Evolutionary conservation across 257 asterid genomes (phyloP), one percentile per base, ranked within the genome.

Genomic region (Henckelia pumila): DNA sequence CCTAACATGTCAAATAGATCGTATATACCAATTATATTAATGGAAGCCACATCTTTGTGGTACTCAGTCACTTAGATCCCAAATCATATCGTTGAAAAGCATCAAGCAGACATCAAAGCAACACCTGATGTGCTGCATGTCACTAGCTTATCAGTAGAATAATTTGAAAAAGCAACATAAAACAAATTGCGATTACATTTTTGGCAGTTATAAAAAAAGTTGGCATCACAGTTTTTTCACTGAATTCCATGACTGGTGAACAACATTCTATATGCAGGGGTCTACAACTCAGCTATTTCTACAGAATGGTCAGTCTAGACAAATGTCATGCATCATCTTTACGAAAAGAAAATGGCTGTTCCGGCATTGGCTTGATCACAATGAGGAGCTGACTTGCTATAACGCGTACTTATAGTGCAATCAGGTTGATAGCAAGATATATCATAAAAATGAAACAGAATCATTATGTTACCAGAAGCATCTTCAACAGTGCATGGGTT

Each of bases 401-500:
- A 1, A 61, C 35, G 52, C 8, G 29, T 40, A 58, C 56, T 53
- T 44, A 62, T 17, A 56, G 68, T 21, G 60, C 70, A 67, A 67
- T 7, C n/a, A 33, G 11, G 60, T 66, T 33, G 57, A 53, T n/a
- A 59, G 63, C 21, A 63, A 20, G 33, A 59, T 28, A n/a, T n/a
- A n/a, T n/a, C n/a, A n/a, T n/a, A n/a, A 17, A 66, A 63, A 32
- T 4, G 30, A 56, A 56, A 67, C 59, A 52, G 65, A 57, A 64
- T 4, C 30, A 11, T 70, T 32, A 70, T 50, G 50, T 61, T 83
- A 88, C 96, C 95, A 88, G 81, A 73, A 88, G 96, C 96, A 88
- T 88, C 77, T 91, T 91, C 82, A 91, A 83, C 25, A 88, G 85
- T 26, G 97, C 97, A 83, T 91, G 95, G 59, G 96, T 88, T 67